Base-by-base conservation (phyloP, 805 yeast genomes). In the Ogataea chonburiensis region DNA sequence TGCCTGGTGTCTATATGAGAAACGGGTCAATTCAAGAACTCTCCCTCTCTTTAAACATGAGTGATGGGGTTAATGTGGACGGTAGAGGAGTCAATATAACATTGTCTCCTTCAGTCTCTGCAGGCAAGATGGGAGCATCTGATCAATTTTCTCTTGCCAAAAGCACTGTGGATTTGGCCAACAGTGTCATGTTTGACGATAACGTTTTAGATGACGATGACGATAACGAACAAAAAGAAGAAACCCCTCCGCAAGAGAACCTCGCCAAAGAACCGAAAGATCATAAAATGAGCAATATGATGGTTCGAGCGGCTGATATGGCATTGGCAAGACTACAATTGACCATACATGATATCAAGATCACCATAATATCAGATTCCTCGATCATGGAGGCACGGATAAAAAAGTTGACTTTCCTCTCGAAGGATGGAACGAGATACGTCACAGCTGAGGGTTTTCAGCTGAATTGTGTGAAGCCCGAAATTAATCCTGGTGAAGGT, bases 101-200 rank as follows among this genome's bases (percentile, higher is more conserved):
- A 0, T 52, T 71, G 18, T 67, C 76, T 2, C 62, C 67, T 2
- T 40, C 58, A 1, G 43, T 27, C 16, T 43, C 56, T 5, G 34
- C 48, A 20, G 31, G 43, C 15, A 60, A 28, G 40, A 59, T 28
- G 62, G 57, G 42, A 42, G 56, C 13, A 48, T 55, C 23, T 5
- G 55, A 43, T 11, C 48, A 63, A 40, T 75, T 75, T 38, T 76
- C 79, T 38, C 58, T 85, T 38, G 79, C 85, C 0, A 82, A 79
- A 49, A 82, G 93, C 39, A 80, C 91, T 0, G 79, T 81, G 15
- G 86, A 82, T 48, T 66, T 87, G 37, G 87, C 93, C 3, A 73
- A 71, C 44, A 75, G 80, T 29, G 66, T 76, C 15, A 65, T 72
- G 55, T 55, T 75, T 29, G 71, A 67, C 11, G 74, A 70, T 38